A percentile compares a stretch with the other conserved stretches of the same genome.
phyloP scores from a whole-genome alignment of 2,329 filamentous ascomycete genomes.

The Colletotrichum sp. region DNA sequence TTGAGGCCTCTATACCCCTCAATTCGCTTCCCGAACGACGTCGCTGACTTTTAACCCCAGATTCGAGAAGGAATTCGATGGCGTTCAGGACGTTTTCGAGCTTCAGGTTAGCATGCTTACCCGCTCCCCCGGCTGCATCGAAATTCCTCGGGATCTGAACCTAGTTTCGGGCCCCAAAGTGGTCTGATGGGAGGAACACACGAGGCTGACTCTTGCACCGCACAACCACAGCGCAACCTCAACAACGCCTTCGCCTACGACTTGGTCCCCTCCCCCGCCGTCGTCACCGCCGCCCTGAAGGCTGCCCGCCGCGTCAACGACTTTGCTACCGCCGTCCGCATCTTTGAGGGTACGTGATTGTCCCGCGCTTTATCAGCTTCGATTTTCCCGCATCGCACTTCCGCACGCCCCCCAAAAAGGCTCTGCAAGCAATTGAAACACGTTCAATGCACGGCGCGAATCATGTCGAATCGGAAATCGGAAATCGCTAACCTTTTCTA shows the following conservation, averaged over 20 bases:
- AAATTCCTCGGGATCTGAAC: constrained; percentile 10
- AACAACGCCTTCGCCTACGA: constrained; percentile 99
- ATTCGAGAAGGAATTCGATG: constrained; percentile 99
- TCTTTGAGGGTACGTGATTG: constrained; percentile 86
- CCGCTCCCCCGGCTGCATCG: not conserved
- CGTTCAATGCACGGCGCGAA: not conserved
- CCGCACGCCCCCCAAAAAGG: not conserved
- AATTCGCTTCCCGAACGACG: not conserved
- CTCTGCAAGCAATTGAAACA: not conserved
- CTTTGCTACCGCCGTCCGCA: constrained; percentile 95
- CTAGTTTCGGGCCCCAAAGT: constrained; percentile 13
- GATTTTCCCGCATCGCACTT: not conserved
- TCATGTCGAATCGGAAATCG: not conserved
- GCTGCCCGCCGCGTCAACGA: constrained; percentile 97
- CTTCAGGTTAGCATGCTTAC: constrained; percentile 77
- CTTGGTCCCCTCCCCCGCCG: constrained; percentile 92
- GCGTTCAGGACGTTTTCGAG: constrained; percentile 98
- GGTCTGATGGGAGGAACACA: constrained; percentile 22
- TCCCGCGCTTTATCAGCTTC: constrained; percentile 28
- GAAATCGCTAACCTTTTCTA: not conserved
- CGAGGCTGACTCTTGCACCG: constrained; percentile 10
- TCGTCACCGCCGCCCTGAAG: constrained; percentile 89
- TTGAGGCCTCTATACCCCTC: not conserved
- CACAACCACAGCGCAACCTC: constrained; percentile 72
- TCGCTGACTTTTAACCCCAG: constrained; percentile 50